phyloP scores from a whole-genome alignment of 2,329 filamentous ascomycete species.

The Helminthosporium solani region DNA sequence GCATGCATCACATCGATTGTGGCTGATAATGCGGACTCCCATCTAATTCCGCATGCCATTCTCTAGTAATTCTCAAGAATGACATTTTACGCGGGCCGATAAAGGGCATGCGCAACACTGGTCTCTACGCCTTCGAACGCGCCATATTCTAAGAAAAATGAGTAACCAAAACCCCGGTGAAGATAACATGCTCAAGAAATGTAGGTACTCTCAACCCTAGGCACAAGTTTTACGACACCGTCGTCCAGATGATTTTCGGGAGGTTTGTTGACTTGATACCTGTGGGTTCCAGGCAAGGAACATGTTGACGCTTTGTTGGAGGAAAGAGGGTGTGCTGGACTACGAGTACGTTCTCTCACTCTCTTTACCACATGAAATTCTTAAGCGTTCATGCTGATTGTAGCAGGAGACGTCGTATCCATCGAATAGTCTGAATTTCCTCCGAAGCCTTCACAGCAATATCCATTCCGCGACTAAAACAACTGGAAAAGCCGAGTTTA shows the following conservation, averaged over 20 bases:
- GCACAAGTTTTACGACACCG: no score
- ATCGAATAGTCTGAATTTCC: conserved; percentile 18
- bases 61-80: no score
- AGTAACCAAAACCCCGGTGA: background rate
- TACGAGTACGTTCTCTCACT: conserved; percentile 2
- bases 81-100: no score
- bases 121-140: background rate
- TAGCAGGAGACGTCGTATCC: conserved; percentile 22
- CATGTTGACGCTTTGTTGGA: conserved; percentile 12
- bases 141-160: background rate
- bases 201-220: background rate
- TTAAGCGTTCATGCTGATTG: background rate
- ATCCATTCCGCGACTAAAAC: background rate
- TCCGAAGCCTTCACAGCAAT: conserved; percentile 5
- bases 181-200: conserved; percentile 5
- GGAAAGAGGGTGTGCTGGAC: conserved; percentile 2
- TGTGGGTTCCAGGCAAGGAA: background rate
- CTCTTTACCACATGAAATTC: background rate
- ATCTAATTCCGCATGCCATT: background rate
- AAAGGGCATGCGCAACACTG: no score
- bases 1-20: background rate
- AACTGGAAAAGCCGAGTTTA: background rate
- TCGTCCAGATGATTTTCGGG: no score
- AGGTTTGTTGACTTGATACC: background rate
- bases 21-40: background rate